A percentile compares a stretch with the other conserved stretches of the same genome.
phyloP scores from a whole-genome alignment of 1,284 basidiomycete genomes.

The Malassezia yamatoensis region DNA sequence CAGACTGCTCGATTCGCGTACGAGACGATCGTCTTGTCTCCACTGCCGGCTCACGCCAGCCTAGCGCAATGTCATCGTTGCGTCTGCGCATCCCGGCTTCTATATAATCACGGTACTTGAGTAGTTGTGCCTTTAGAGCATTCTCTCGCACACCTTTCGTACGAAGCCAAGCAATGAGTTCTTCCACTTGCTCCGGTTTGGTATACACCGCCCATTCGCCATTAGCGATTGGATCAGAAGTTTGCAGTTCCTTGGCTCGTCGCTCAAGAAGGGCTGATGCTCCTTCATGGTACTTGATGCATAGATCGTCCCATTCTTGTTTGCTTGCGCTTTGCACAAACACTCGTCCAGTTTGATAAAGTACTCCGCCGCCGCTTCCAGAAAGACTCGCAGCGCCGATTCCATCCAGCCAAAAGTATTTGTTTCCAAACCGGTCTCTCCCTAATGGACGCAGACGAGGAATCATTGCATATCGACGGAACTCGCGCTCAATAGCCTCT shows the following conservation, averaged over 20 bases:
- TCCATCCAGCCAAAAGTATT: constrained; percentile 97
- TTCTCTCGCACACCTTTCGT: constrained; percentile 77
- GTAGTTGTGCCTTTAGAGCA: constrained; percentile 66
- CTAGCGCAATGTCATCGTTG: constrained; percentile 25
- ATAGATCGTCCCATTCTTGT: constrained; percentile 48
- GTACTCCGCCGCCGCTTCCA: constrained; percentile 53
- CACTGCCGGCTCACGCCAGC: constrained; percentile 20
- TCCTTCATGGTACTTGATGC: constrained; percentile 50
- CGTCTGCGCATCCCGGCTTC: constrained; percentile 59
- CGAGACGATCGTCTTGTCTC: constrained; percentile 23
- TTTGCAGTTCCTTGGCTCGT: constrained; percentile 55
- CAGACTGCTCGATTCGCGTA: constrained; percentile 15
- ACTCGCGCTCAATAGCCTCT: constrained; percentile 81
- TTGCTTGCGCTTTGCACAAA: constrained; percentile 80
- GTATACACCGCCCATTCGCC: constrained; percentile 84
- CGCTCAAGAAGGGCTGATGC: constrained; percentile 49
- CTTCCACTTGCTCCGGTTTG: constrained; percentile 71
- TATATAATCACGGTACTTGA: constrained; percentile 76
- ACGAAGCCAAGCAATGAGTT: constrained; percentile 79
- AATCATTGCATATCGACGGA: constrained; percentile 70
- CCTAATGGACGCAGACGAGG: constrained; percentile 79
- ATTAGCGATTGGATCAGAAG: constrained; percentile 58
- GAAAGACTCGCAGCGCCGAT: constrained; percentile 71
- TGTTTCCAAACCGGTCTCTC: constrained; percentile 81
- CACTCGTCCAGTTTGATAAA: constrained; percentile 73